These are phyloP conservation scores for Cordyceps cateniannulata DNA, from an alignment of 2,329 filamentous ascomycete species.

Conservation along the genomic window DNA sequence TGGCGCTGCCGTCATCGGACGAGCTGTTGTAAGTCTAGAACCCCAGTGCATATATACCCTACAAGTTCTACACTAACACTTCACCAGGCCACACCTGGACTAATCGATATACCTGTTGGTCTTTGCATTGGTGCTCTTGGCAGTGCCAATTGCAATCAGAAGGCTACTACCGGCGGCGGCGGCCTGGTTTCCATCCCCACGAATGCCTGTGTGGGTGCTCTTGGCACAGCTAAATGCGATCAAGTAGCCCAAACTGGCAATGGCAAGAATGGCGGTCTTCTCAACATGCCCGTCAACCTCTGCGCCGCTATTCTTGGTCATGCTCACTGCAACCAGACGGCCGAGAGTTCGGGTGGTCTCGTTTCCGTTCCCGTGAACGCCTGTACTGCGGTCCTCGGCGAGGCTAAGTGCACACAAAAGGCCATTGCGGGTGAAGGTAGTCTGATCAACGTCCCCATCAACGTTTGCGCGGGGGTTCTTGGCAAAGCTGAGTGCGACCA, in stretches of 20 bases:
- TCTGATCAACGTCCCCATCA: background rate
- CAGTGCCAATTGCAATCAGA: background rate
- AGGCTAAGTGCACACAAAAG: background rate
- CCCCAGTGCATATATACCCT: background rate
- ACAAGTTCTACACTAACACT: background rate
- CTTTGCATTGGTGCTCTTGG: background rate
- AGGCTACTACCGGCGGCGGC: background rate
- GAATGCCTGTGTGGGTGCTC: too few relatives aligned
- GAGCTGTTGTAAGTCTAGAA: constrained; percentile 2
- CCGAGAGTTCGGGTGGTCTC: background rate
- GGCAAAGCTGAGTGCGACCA: background rate
- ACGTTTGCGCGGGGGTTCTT: background rate
- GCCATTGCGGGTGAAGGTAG: background rate
- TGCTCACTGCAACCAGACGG: background rate
- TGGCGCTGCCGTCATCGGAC: constrained; percentile 4
- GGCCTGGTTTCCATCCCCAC: too few relatives aligned
- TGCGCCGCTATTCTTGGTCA: constrained; percentile 4
- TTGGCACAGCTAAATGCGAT: too few relatives aligned
- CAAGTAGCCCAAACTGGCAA: too few relatives aligned
- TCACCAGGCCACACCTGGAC: background rate
- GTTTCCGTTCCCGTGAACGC: constrained; percentile 1
- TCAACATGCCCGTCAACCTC: background rate
- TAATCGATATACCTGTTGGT: background rate
- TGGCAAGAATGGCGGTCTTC: background rate
- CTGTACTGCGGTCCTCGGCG: background rate